Base-by-base conservation (phyloP, 495 filamentous ascomycete genomes). In the Penicillium waksmanii region DNA sequence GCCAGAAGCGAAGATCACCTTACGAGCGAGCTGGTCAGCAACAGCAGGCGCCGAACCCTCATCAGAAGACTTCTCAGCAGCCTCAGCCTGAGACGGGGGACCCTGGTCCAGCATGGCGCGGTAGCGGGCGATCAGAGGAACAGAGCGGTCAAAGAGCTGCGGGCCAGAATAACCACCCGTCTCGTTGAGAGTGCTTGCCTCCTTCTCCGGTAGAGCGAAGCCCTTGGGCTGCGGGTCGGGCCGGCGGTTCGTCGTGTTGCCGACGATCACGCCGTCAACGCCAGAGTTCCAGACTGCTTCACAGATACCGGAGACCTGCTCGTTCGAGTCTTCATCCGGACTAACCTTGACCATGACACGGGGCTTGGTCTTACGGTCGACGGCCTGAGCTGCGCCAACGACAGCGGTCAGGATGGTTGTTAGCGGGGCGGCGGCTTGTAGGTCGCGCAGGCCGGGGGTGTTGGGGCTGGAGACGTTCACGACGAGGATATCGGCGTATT, bases 401-500 rank as follows among this genome's bases (percentile, higher is more conserved):
- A 98, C 95, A 0, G 89, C 91, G 4, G 79, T 81, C 44, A 98
- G 74, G 52, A 98, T 88, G 54, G 82, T 75, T 5, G 92, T 93
- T 51, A 98, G 74, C 5, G 92, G 93, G 27, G 87, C 92, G 2
- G 86, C 81, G 11, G 86, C 86, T 78, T 98, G 95, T 36, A 98
- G 79, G 40, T 87, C 85, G 13, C 95, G 84, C 18, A 98, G 81
- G 1, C 95, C 93, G 0, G 94, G 93, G 0, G 94, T 97, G 73
- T 98, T 98, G 6, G 95, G 95, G 61, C 90, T 94, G 60, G 92
- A 97, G 8, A 98, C 95, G 66, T 98, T 98, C 59, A 98, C 95
- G 5, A 97, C 93, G 5, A 98, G 75, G 34, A 98, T 91, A 66
- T 98, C 95, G 3, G 95, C 92, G 66, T 96, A 98, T 42, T 78